Evolutionary conservation across 208 protist genomes (phyloP).

Genomic region (Leishmania turanica): DNA sequence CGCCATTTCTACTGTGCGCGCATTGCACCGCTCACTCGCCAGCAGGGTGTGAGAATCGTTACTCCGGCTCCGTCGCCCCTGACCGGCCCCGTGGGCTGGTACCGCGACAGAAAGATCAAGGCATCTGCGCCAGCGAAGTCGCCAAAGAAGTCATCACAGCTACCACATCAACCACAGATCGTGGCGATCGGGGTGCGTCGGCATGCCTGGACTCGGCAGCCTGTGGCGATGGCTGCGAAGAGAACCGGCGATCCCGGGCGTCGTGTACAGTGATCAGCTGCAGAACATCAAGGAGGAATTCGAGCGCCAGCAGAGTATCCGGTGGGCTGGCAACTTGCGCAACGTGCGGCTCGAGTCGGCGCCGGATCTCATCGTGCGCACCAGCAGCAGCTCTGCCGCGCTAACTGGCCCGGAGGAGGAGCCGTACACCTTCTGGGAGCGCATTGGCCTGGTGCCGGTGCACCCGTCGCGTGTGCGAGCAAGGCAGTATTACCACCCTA

Average conservation of each 20-base stretch:
- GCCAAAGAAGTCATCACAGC: not conserved
- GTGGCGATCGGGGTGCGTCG: not conserved
- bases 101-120: not conserved
- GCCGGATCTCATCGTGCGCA: constrained; percentile 32
- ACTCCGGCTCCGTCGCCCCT: no score
- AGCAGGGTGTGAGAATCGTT: not conserved
- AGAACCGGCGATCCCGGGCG: constrained; percentile 58
- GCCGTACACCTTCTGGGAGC: constrained; percentile 91
- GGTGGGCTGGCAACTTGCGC: constrained; percentile 66
- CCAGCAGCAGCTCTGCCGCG: constrained; percentile 27
- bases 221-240: constrained; percentile 45
- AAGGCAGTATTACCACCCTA: constrained; percentile 85
- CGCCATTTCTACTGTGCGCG: not conserved
- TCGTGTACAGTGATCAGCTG: constrained; percentile 79
- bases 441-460: constrained; percentile 77
- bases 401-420: constrained; percentile 69
- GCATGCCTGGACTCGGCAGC: constrained; percentile 6
- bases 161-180: not conserved
- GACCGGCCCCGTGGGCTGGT: not conserved
- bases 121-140: not conserved
- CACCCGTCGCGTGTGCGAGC: constrained; percentile 82
- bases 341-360: constrained; percentile 70
- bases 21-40: no score
- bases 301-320: constrained; percentile 31
- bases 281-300: constrained; percentile 19